Evolutionary conservation across 768 basidiomycete genomes (phyloP), one percentile per base, ranked within the genome.

Genomic region (Fomitopsis serialis): DNA sequence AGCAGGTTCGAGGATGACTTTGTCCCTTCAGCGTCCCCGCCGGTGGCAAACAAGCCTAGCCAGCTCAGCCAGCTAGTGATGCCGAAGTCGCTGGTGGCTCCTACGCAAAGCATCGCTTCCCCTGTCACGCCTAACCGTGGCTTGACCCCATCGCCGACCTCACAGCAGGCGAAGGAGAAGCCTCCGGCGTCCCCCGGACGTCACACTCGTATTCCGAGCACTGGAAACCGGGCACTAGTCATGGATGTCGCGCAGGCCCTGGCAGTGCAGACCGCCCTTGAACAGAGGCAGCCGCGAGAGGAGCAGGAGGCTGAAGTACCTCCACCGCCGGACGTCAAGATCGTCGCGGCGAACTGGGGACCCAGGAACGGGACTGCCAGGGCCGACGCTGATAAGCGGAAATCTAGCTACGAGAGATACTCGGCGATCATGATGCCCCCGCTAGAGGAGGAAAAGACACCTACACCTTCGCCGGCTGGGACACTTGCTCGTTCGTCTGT

Each of bases 231-330:
- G 54, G 80, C 85, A 19, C 80, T 82, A 13, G 87, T 82, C 22
- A 90, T 91, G 89, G 87, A 91, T 40, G 80, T 91, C 11, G 87
- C 86, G 2, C 84, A 84, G 63, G 77, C 79, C 9, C 64, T 89
- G 42, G 22, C 55, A 59, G 52, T 54, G 47, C 50, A 24, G 22
- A 13, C 23, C 13, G 22, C 22, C 9, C 17, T 24, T 17, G 48
- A 49, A 19, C 21, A 24, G 24, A 3, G 8, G n/a, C 5, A 5
- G 37, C 35, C 35, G 22, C 24, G 19, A 29, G 34, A 52, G 29
- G 43, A 54, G 29, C 34, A 27, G 4, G 50, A 50, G 11, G 50
- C 29, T 23, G 56, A 60, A 25, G 55, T 58, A 6, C 55, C 57
- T 6, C 13, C 42, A 17, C 46, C 32, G 12, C 52, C 54, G 11